Evolutionary conservation across 495 filamentous ascomycete species (phyloP).

Genomic region (Hypoxylon intermedium): DNA sequence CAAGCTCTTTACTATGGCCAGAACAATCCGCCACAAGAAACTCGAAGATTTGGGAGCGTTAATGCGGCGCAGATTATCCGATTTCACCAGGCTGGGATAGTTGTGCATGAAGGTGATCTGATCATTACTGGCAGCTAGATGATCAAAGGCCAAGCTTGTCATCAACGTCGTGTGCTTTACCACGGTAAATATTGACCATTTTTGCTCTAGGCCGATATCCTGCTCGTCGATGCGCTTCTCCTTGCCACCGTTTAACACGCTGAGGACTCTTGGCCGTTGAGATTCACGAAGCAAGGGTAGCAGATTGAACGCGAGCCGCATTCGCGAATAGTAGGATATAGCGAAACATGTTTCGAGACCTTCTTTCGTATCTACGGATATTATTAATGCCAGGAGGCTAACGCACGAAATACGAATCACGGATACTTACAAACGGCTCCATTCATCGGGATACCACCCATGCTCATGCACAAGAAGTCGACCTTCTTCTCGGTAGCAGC

Average conservation of each 20-base stretch:
- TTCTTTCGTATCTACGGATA: constrained; percentile 22
- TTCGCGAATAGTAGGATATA: constrained; percentile 31
- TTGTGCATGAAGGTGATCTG: constrained; percentile 29
- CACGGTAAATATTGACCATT: constrained; percentile 8
- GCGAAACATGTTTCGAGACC: constrained; percentile 17
- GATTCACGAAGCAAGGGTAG: constrained; percentile 22
- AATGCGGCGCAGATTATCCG: not conserved
- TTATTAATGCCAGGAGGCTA: not conserved
- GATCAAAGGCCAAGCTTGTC: constrained; percentile 23
- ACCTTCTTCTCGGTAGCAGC: constrained; percentile 7
- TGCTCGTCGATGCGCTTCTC: constrained; percentile 21
- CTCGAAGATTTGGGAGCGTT: not conserved
- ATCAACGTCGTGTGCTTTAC: constrained; percentile 27
- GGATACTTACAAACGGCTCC: constrained; percentile 10
- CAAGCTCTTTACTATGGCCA: not conserved
- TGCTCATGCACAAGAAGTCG: constrained; percentile 38
- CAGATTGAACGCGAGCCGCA: constrained; percentile 23
- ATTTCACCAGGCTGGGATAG: constrained; percentile 24
- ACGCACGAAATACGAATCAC: not conserved
- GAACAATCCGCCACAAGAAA: not conserved
- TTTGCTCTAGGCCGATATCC: constrained; percentile 22
- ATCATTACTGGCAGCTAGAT: constrained; percentile 9
- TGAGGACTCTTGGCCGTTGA: constrained; percentile 28
- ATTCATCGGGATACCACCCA: constrained; percentile 15
- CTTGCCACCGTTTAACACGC: constrained; percentile 30